A percentile compares a stretch with the other conserved stretches of the same genome.
Evolutionary conservation across 495 filamentous ascomycete genomes (phyloP).

Genomic region (Oidiodendron maius): DNA sequence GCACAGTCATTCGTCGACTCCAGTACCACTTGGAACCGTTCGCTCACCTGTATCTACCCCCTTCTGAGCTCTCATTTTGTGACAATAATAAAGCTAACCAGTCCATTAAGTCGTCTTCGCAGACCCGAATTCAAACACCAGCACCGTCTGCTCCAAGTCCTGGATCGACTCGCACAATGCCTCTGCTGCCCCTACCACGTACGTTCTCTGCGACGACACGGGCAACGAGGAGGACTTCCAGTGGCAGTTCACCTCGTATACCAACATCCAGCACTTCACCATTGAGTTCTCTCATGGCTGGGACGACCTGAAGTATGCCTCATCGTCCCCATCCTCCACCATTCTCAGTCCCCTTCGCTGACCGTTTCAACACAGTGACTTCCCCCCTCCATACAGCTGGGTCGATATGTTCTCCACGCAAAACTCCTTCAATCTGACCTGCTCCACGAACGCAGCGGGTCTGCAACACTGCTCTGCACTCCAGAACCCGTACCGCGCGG

Average conservation of each 20-base stretch:
- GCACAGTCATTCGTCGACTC: neutral
- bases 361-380: conserved; percentile 2
- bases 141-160: conserved; percentile 2
- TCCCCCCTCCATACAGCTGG: conserved; percentile 7
- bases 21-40: neutral
- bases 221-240: conserved; percentile 2
- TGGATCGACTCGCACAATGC: conserved; percentile 7
- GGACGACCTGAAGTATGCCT: conserved; percentile 10
- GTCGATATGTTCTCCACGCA: conserved; percentile 8
- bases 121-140: conserved; percentile 18
- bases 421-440: conserved; percentile 1
- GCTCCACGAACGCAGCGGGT: neutral
- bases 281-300: conserved; percentile 10
- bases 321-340: neutral
- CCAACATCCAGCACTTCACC: conserved; percentile 2
- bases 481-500: neutral
- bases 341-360: neutral
- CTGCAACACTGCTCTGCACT: neutral
- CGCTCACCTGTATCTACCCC: neutral
- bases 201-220: neutral
- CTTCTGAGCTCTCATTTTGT: neutral
- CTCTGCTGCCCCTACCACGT: conserved; percentile 3
- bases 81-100: neutral
- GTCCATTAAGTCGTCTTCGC: conserved; percentile 11
- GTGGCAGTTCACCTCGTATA: conserved; percentile 8